Conservation (phyloP, 2,329 filamentous ascomycete genomes). For the Macroventuria anomochaeta region DNA sequence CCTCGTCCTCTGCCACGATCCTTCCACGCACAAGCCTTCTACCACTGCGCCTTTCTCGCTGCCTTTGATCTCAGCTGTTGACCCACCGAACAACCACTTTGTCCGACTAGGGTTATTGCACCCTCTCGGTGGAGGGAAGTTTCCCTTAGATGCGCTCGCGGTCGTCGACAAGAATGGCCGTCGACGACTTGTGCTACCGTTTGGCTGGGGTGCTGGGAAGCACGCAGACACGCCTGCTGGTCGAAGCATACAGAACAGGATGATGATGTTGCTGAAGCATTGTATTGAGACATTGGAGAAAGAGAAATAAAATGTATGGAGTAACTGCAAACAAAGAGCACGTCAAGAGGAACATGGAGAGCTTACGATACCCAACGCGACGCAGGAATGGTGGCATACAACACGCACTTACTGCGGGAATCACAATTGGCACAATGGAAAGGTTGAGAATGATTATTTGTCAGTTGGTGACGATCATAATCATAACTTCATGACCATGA, state of each 20-base stretch:
- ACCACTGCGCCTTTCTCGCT: conserved; percentile 34
- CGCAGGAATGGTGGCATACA: neutral
- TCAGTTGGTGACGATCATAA: conserved; percentile 24
- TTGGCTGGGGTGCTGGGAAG: conserved; percentile 54
- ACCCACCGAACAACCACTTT: conserved; percentile 46
- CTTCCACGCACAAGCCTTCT: conserved; percentile 37
- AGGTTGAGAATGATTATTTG: neutral
- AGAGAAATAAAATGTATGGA: conserved; percentile 9
- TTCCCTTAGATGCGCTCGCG: conserved; percentile 54
- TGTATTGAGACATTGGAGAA: conserved; percentile 36
- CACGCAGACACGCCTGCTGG: conserved; percentile 43
- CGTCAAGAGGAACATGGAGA: neutral
- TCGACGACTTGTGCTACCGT: conserved; percentile 52
- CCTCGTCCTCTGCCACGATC: conserved; percentile 45
- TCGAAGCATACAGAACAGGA: conserved; percentile 34
- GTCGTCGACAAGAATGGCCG: conserved; percentile 49
- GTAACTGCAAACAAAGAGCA: no score
- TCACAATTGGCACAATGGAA: neutral
- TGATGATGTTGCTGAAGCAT: conserved; percentile 37
- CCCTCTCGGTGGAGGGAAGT: conserved; percentile 53
- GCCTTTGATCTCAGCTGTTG: conserved; percentile 42
- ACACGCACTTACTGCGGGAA: neutral
- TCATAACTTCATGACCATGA: conserved; percentile 17
- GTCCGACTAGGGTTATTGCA: conserved; percentile 52
- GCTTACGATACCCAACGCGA: neutral